phyloP scores from a whole-genome alignment of 1,284 basidiomycete species.

The Leccinum pseudoinsigne region DNA sequence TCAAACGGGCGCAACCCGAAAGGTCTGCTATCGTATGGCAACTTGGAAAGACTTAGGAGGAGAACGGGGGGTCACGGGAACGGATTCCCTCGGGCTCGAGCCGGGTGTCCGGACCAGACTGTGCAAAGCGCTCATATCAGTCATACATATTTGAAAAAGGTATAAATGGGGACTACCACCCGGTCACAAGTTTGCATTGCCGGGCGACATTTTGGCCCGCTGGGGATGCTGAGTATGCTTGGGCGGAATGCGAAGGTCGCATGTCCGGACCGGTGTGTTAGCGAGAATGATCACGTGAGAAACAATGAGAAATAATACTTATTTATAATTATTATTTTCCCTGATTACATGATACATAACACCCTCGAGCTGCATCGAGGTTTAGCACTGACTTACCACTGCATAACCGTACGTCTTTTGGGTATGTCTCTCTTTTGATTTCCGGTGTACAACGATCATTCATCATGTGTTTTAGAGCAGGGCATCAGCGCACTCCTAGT shows the following conservation, averaged over 20 bases:
- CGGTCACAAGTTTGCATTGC: slow-evolving; percentile 1
- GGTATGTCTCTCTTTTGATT: slow-evolving; percentile 16
- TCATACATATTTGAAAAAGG: slow-evolving; percentile 11
- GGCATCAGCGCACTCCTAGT: slow-evolving; percentile 3
- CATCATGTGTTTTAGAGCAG: not conserved
- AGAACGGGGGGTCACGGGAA: slow-evolving; percentile 18
- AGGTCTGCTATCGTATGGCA: slow-evolving; percentile 1
- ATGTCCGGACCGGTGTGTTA: slow-evolving; percentile 2
- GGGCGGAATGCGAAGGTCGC: not conserved
- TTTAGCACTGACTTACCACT: not conserved
- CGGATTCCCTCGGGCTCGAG: slow-evolving; percentile 15
- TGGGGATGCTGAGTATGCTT: slow-evolving; percentile 8
- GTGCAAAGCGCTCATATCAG: slow-evolving; percentile 12
- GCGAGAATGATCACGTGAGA: not conserved
- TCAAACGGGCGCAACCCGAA: slow-evolving; percentile 14
- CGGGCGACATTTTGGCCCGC: slow-evolving; percentile 14
- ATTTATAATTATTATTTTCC: not conserved
- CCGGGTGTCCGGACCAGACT: slow-evolving; percentile 19
- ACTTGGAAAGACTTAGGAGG: slow-evolving; percentile 1
- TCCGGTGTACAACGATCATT: not conserved
- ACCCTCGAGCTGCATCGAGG: not conserved
- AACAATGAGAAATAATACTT: slow-evolving; percentile 5
- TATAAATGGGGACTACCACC: slow-evolving; percentile 9
- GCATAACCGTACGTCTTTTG: slow-evolving; percentile 1
- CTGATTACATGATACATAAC: slow-evolving; percentile 25